Percentiles rank a stretch among this genome's conserved stretches.
Conservation (phyloP, 2,329 filamentous ascomycete genomes). For the Fusarium sp. region DNA sequence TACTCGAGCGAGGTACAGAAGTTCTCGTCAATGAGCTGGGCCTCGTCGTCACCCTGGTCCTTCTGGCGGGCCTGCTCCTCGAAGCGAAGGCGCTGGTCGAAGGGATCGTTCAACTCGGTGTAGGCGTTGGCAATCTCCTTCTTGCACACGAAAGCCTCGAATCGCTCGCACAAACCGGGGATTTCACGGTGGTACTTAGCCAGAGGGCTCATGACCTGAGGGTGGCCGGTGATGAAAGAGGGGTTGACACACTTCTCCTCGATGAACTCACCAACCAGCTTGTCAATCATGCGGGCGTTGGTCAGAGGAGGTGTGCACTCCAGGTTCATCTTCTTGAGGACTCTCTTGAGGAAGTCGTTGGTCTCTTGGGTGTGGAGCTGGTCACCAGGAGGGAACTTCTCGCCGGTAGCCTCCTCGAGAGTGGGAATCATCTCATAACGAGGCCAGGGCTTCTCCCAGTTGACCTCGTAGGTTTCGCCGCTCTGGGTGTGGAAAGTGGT, state of each 20-base stretch:
- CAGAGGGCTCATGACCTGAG: slow-evolving; percentile 83
- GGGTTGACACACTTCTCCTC: slow-evolving; percentile 95
- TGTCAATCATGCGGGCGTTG: slow-evolving; percentile 96
- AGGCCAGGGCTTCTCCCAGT: slow-evolving; percentile 97
- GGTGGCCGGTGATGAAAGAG: slow-evolving; percentile 77
- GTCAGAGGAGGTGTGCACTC: slow-evolving; percentile 93
- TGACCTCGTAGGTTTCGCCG: slow-evolving; percentile 90
- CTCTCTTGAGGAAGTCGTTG: slow-evolving; percentile 85
- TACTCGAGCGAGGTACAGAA: slow-evolving; percentile 94
- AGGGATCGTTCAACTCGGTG: slow-evolving; percentile 94
- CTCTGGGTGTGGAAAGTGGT: slow-evolving; percentile 89
- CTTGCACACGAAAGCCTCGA: slow-evolving; percentile 88
- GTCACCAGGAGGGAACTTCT: slow-evolving; percentile 93
- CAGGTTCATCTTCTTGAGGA: slow-evolving; percentile 91
- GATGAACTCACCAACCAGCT: slow-evolving; percentile 93
- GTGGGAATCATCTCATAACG: slow-evolving; percentile 91
- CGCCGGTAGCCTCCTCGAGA: slow-evolving; percentile 88
- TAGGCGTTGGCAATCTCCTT: slow-evolving; percentile 95
- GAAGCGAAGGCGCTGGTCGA: slow-evolving; percentile 87
- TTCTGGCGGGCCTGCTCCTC: slow-evolving; percentile 98
- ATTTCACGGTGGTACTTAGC: slow-evolving; percentile 93
- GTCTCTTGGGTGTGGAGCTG: slow-evolving; percentile 92
- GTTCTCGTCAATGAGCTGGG: slow-evolving; percentile 94
- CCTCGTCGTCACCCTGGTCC: slow-evolving; percentile 96
- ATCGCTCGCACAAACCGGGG: slow-evolving; percentile 92